Conservation (phyloP, 2,329 filamentous ascomycete genomes). For the Cercospora sojina region DNA sequence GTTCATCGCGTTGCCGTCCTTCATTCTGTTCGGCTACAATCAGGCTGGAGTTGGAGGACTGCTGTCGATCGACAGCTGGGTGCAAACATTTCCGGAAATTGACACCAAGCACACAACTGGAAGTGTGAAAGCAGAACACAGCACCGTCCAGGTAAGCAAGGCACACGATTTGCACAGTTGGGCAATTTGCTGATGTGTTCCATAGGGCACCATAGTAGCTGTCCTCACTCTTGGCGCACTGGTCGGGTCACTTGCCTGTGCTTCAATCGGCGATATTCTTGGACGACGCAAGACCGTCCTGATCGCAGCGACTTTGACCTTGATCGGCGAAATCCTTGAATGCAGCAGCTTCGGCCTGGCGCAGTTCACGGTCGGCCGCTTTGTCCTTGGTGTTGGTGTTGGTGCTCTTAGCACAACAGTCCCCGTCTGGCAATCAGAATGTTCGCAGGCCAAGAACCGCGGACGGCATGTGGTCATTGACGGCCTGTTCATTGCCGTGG, state of each 20-base stretch:
- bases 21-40: slow-evolving; percentile 55
- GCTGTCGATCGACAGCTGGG: slow-evolving; percentile 43
- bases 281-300: slow-evolving; percentile 50
- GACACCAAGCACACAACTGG: slow-evolving; percentile 46
- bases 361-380: slow-evolving; percentile 49
- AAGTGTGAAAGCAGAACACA: slow-evolving; percentile 45
- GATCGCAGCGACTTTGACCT: slow-evolving; percentile 41
- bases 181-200: background rate
- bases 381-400: slow-evolving; percentile 47
- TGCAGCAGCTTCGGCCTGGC: slow-evolving; percentile 47
- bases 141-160: slow-evolving; percentile 42
- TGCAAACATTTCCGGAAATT: slow-evolving; percentile 50
- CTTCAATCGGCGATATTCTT: slow-evolving; percentile 47
- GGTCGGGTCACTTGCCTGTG: slow-evolving; percentile 48
- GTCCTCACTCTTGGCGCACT: slow-evolving; percentile 50
- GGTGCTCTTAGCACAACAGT: slow-evolving; percentile 48
- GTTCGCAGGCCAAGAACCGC: slow-evolving; percentile 41
- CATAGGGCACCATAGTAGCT: slow-evolving; percentile 43
- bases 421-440: slow-evolving; percentile 50
- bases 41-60: slow-evolving; percentile 53
- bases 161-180: background rate
- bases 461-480: slow-evolving; percentile 46
- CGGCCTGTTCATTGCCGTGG: slow-evolving; percentile 49
- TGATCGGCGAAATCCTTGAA: slow-evolving; percentile 48
- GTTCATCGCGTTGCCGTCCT: slow-evolving; percentile 44